A percentile compares a stretch with the other conserved stretches of the same genome.
phyloP scores from a whole-genome alignment of 257 asterid genomes.

The Ocimum tenuiflorum region DNA sequence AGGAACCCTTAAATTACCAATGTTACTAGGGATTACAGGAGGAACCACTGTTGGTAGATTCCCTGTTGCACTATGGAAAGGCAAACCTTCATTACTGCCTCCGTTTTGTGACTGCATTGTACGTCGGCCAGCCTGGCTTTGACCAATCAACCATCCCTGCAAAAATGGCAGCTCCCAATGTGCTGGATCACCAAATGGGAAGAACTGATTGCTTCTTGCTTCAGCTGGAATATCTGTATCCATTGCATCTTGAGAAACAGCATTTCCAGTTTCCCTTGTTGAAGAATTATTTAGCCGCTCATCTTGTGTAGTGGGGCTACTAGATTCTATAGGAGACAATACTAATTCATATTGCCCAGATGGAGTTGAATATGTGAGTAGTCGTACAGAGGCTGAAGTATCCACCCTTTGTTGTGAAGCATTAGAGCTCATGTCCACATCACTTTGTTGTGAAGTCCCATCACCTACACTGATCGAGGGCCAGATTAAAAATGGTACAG shows the following conservation, averaged over 20 bases:
- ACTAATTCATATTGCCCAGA: constrained; percentile 91
- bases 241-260: constrained; percentile 43
- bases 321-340: constrained; percentile 65
- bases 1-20: constrained; percentile 37
- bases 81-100: constrained; percentile 36
- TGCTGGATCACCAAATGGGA: constrained; percentile 75
- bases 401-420: constrained; percentile 52
- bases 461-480: constrained; percentile 61
- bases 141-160: constrained; percentile 97
- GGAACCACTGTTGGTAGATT: constrained; percentile 36
- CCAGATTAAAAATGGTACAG: constrained; percentile 70
- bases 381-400: constrained; percentile 67
- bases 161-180: constrained; percentile 88
- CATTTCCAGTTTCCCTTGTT: constrained; percentile 38
- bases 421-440: constrained; percentile 37
- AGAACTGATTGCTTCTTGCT: constrained; percentile 60
- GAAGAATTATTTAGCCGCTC: constrained; percentile 45
- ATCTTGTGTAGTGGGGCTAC: constrained; percentile 33
- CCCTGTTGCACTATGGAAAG: constrained; percentile 36
- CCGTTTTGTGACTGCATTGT: constrained; percentile 52
- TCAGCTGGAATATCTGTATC: constrained; percentile 61
- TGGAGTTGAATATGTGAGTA: constrained; percentile 80
- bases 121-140: constrained; percentile 80
- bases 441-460: constrained; percentile 43
- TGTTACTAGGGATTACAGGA: constrained; percentile 31